A percentile compares a stretch with the other conserved stretches of the same genome.
Conservation (phyloP, 495 filamentous ascomycete genomes). For the Bacidia rubella region DNA sequence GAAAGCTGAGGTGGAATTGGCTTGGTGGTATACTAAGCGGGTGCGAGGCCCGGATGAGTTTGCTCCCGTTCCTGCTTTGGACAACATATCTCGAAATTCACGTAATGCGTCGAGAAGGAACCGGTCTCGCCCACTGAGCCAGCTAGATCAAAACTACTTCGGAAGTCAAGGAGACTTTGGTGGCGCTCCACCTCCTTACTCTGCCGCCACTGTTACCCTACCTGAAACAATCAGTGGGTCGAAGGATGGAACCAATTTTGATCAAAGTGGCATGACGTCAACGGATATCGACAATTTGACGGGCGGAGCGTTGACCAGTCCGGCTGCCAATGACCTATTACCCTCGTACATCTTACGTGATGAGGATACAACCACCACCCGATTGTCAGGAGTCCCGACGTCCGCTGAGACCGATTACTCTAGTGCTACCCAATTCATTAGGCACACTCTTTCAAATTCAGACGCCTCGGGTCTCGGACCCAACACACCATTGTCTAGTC, state of each 20-base stretch:
- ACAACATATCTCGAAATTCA: constrained; percentile 32
- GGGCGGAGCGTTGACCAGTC: constrained; percentile 62
- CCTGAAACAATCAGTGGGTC: neutral
- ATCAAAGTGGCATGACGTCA: constrained; percentile 28
- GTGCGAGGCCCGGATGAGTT: constrained; percentile 32
- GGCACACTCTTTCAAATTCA: constrained; percentile 25
- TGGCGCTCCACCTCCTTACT: constrained; percentile 2
- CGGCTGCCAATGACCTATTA: constrained; percentile 61
- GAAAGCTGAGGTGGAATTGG: constrained; percentile 38
- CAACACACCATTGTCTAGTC: constrained; percentile 58
- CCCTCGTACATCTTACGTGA: constrained; percentile 70
- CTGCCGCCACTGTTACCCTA: constrained; percentile 29
- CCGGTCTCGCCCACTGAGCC: constrained; percentile 26
- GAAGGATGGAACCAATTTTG: constrained; percentile 20
- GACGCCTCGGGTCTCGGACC: constrained; percentile 38
- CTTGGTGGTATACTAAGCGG: constrained; percentile 34
- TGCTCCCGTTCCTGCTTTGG: constrained; percentile 28
- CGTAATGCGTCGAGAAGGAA: constrained; percentile 37
- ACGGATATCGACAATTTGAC: constrained; percentile 35
- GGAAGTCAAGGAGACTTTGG: neutral
- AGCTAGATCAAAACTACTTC: constrained; percentile 9
- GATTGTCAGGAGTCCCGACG: constrained; percentile 36
- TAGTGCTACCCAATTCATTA: constrained; percentile 22
- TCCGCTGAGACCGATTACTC: constrained; percentile 18
- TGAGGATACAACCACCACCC: constrained; percentile 36